These are phyloP conservation scores for Mantamonas sphyraenae DNA, from an alignment of 78 protist genomes.

Conservation along the genomic window DNA sequence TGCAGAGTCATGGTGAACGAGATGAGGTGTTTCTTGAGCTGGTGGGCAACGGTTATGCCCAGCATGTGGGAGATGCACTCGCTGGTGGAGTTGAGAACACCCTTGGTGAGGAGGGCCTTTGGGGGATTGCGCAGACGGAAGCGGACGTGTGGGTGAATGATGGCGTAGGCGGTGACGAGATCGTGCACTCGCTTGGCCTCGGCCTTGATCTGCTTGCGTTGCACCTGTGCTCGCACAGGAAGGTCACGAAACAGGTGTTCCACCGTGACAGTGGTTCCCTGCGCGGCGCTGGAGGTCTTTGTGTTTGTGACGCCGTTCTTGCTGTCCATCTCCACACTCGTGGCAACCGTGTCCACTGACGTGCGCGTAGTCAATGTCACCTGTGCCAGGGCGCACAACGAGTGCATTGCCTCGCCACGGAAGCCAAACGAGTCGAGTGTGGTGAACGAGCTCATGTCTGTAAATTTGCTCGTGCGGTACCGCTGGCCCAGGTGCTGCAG, in stretches of 20 bases:
- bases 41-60: neutral
- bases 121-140: no score
- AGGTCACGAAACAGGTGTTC: slow-evolving; percentile 33
- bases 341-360: no score
- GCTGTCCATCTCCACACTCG: no score
- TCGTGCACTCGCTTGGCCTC: slow-evolving; percentile 33
- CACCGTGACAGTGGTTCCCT: slow-evolving; percentile 75
- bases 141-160: slow-evolving; percentile 14
- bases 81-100: no score
- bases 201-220: slow-evolving; percentile 26
- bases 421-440: slow-evolving; percentile 74
- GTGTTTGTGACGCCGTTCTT: no score
- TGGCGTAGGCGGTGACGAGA: slow-evolving; percentile 62
- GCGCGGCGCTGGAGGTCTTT: no score
- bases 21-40: slow-evolving; percentile 28
- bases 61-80: slow-evolving; percentile 13
- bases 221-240: slow-evolving; percentile 73
- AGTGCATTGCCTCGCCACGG: slow-evolving; percentile 90
- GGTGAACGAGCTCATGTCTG: slow-evolving; percentile 47
- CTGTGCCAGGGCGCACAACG: slow-evolving; percentile 57
- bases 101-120: slow-evolving; percentile 9
- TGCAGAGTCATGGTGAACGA: no score
- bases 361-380: no score
- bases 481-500: slow-evolving; percentile 25
- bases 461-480: slow-evolving; percentile 75